These are phyloP conservation scores for Scheffersomyces insectosa DNA, from an alignment of 1,139 yeast species.

Conservation along the genomic window DNA sequence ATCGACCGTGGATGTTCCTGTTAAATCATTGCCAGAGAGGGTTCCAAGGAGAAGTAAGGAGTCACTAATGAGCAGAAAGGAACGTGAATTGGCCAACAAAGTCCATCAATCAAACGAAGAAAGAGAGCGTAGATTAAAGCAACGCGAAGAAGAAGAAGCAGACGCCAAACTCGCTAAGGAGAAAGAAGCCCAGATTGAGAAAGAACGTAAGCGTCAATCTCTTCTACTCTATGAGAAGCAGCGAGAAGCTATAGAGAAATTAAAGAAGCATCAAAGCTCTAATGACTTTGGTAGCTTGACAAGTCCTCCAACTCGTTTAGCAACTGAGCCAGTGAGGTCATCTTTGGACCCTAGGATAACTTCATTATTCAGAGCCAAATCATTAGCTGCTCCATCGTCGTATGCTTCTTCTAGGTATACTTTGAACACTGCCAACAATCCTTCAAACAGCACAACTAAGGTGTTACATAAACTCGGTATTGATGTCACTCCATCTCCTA, in stretches of 20 bases:
- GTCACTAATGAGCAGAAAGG: constrained; percentile 9
- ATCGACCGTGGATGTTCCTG: background rate
- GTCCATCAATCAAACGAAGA: constrained; percentile 32
- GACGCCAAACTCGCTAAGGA: constrained; percentile 8
- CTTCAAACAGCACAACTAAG: constrained; percentile 33
- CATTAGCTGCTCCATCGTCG: constrained; percentile 33
- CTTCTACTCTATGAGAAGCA: constrained; percentile 28
- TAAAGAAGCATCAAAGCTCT: constrained; percentile 29
- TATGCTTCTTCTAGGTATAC: constrained; percentile 20
- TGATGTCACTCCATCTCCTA: constrained; percentile 29
- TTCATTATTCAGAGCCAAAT: constrained; percentile 40
- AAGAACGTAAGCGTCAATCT: constrained; percentile 23
- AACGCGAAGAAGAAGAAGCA: constrained; percentile 10
- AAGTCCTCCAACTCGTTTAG: constrained; percentile 11
- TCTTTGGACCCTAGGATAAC: constrained; percentile 43
- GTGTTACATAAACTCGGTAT: constrained; percentile 49
- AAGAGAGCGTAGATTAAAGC: constrained; percentile 23
- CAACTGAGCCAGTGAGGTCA: constrained; percentile 20
- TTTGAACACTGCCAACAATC: constrained; percentile 14
- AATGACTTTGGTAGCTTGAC: constrained; percentile 22
- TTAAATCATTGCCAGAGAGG: constrained; percentile 8
- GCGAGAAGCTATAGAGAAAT: constrained; percentile 30
- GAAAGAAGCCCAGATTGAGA: constrained; percentile 6
- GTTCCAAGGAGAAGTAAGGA: background rate
- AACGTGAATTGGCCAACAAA: constrained; percentile 32